Evolutionary conservation across 768 basidiomycete species (phyloP), one percentile per base, ranked within the genome.

Genomic region (Mycena belliarum): DNA sequence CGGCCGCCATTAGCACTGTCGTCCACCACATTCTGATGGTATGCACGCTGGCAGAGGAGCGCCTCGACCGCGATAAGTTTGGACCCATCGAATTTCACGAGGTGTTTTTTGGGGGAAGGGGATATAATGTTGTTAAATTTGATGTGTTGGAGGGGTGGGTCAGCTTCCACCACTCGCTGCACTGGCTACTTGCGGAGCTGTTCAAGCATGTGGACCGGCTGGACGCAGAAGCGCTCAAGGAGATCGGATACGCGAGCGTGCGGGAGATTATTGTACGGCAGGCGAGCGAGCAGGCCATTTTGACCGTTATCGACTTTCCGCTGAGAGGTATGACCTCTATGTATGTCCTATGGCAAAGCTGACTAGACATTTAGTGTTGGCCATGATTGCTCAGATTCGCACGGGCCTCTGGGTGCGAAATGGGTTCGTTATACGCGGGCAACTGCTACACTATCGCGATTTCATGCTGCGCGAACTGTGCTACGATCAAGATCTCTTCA

Each of bases 331-430:
- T 68, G 85, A 71, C 7, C 0, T 40, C 11, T 45, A 8, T 23
- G 10, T 6, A 5, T 4, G 21, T 49, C 16, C 6, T 20, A 11
- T 35, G 26, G 18, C 46, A n/a, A 29, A 52, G 51, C 18, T 41
- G 35, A 41, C 43, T 57, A 24, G 28, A 16, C 28, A n/a, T 53
- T 11, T 23, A 95, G 93, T 93, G 7, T 77, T 95, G 25, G 83
- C 88, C 1, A 93, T 95, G 87, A 87, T 96, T 43, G 94, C 95
- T 0, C 97, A 98, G 69, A 93, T 98, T 49, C 86, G 95, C 24
- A 90, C 93, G 0, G 95, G 95, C 0, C 80, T 98, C 5, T 99
- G 97, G 97, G 95, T 97, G 9, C 89, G 96, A 52, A 99, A 99
- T 65, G 97, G 97, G 4, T 92, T 95, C 67, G 90, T 90, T 16